Conservation (phyloP, 768 basidiomycete genomes). For the Kwoniella botswanensis region DNA sequence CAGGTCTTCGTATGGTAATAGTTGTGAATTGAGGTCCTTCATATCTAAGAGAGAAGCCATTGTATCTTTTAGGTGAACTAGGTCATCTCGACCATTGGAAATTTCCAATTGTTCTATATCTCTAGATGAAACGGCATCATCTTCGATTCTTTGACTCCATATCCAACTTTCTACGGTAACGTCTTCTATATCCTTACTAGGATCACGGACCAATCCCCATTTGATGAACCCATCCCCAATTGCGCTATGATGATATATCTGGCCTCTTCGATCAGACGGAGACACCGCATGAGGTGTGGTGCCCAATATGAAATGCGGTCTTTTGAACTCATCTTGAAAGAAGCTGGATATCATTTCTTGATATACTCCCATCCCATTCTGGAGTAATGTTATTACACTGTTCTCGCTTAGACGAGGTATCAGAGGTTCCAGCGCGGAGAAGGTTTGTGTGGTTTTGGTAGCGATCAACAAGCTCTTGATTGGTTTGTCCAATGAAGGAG, state of each 20-base stretch:
- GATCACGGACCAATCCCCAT: constrained; percentile 75
- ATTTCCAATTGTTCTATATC: constrained; percentile 51
- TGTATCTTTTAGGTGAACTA: constrained; percentile 71
- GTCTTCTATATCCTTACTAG: constrained; percentile 23
- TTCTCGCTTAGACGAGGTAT: constrained; percentile 67
- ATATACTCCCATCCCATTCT: constrained; percentile 93
- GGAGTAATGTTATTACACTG: constrained; percentile 87
- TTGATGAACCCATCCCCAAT: constrained; percentile 64
- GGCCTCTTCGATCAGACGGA: constrained; percentile 31
- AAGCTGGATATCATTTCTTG: constrained; percentile 71
- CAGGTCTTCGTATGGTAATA: constrained; percentile 71
- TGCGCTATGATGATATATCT: constrained; percentile 20
- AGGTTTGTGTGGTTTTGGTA: constrained; percentile 74
- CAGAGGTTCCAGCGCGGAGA: constrained; percentile 67
- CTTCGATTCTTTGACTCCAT: neutral
- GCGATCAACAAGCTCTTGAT: constrained; percentile 84
- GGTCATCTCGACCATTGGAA: constrained; percentile 56
- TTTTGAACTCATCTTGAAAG: constrained; percentile 72
- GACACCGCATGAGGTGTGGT: constrained; percentile 82
- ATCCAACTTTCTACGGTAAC: neutral
- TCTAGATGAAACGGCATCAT: constrained; percentile 28
- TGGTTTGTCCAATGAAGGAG: constrained; percentile 18
- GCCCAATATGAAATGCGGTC: constrained; percentile 85
- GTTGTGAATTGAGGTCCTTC: constrained; percentile 66
- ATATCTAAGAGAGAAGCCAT: constrained; percentile 67